Percentiles rank a stretch among this genome's conserved stretches.
Conservation (phyloP, 139 green algal species). For the Tetratostichococcus sp. region DNA sequence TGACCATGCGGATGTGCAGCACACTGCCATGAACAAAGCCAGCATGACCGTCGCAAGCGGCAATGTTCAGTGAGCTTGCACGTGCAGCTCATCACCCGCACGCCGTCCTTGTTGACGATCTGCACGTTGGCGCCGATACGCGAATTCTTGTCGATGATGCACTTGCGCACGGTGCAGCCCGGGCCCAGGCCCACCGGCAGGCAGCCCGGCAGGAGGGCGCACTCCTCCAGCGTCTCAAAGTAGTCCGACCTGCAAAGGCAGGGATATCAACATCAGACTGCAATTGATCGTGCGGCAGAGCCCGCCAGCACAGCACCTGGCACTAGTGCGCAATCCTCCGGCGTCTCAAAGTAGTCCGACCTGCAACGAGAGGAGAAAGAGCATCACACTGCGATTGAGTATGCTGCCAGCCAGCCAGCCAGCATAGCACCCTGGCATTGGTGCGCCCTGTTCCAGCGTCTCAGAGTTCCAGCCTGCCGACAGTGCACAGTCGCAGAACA, state of each 20-base stretch:
- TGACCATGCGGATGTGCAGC: too few species aligned
- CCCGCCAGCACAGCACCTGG: conserved; percentile 34
- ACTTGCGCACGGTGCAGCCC: conserved; percentile 24
- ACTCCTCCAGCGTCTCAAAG: conserved; percentile 90
- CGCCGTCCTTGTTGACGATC: conserved; percentile 72
- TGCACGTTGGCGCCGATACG: conserved; percentile 64
- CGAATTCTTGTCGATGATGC: conserved; percentile 98
- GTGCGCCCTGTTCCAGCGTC: conserved; percentile 19
- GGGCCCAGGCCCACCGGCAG: conserved; percentile 89
- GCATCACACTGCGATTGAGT: too few species aligned
- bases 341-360: conserved; percentile 93
- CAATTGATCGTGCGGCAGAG: too few species aligned
- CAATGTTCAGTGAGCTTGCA: too few species aligned
- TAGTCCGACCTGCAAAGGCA: conserved; percentile 92
- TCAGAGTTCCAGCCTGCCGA: conserved; percentile 99
- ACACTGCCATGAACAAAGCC: too few species aligned
- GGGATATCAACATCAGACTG: conserved; percentile 42
- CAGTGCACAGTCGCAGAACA: too few species aligned
- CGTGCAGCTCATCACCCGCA: conserved; percentile 37
- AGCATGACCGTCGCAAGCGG: too few species aligned
- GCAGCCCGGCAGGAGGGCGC: conserved; percentile 61
- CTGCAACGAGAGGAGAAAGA: conserved; percentile 48
- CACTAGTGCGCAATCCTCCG: conserved; percentile 30
- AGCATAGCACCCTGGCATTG: conserved; percentile 42
- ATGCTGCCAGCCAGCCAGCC: background rate